Conservation (phyloP, 768 basidiomycete species). For the Roridomyces roridus region DNA sequence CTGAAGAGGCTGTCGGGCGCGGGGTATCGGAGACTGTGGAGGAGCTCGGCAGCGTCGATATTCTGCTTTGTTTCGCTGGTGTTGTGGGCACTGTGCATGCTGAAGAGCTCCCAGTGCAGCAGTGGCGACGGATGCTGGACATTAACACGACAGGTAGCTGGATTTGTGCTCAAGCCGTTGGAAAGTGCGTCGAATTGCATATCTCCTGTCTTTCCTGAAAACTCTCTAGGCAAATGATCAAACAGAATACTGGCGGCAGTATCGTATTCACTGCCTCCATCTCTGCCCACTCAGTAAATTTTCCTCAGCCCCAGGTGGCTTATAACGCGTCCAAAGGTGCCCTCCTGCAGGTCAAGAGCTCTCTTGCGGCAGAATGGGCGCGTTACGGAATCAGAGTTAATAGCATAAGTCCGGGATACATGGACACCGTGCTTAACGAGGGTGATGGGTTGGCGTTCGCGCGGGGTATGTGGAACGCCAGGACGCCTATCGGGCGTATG, state of each 20-base stretch:
- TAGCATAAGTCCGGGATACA: slow-evolving; percentile 50
- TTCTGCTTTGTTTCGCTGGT: slow-evolving; percentile 51
- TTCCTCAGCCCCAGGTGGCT: slow-evolving; percentile 46
- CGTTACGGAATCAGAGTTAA: slow-evolving; percentile 49
- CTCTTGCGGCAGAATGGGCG: slow-evolving; percentile 50
- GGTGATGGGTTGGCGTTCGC: slow-evolving; percentile 37
- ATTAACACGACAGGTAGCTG: slow-evolving; percentile 52
- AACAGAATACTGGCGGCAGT: slow-evolving; percentile 45
- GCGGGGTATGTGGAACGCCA: slow-evolving; percentile 42
- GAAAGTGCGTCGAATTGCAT: slow-evolving; percentile 34
- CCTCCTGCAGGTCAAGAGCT: slow-evolving; percentile 43
- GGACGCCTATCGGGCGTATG: slow-evolving; percentile 52
- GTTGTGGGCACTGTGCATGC: slow-evolving; percentile 43
- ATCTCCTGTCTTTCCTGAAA: neutral
- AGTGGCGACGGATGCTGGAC: slow-evolving; percentile 46
- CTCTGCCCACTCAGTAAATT: slow-evolving; percentile 47
- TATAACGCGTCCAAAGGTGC: slow-evolving; percentile 52
- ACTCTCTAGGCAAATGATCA: slow-evolving; percentile 44
- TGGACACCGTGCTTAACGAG: slow-evolving; percentile 49
- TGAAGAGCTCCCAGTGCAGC: slow-evolving; percentile 34
- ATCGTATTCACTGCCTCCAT: slow-evolving; percentile 51
- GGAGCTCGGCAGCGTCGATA: slow-evolving; percentile 39
- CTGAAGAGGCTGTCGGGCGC: slow-evolving; percentile 30
- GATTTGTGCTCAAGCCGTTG: slow-evolving; percentile 49
- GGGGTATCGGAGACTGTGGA: slow-evolving; percentile 30